A percentile compares a stretch with the other conserved stretches of the same genome.
Conservation (phyloP, 805 yeast species). For the Cyberlindnera misumaiensis region DNA sequence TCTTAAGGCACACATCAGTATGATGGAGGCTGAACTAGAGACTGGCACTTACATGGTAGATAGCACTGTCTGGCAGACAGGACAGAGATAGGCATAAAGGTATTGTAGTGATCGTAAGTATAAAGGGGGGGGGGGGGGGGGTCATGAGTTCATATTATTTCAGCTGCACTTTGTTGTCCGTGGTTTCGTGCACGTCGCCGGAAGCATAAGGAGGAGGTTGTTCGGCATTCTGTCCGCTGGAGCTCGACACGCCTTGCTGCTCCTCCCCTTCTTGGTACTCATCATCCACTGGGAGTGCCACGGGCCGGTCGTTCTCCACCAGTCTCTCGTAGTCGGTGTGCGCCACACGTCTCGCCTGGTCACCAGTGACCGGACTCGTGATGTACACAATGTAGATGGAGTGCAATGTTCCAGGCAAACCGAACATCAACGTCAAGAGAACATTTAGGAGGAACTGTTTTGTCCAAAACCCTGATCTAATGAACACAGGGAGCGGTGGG, state of each 20-base stretch:
- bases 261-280: neutral
- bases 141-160: neutral
- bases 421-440: constrained; percentile 63
- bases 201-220: constrained; percentile 19
- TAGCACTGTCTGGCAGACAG: too few species aligned
- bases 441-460: constrained; percentile 52
- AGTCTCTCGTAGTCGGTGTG: constrained; percentile 18
- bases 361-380: constrained; percentile 17
- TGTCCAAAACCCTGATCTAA: constrained; percentile 55
- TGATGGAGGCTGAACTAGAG: too few species aligned
- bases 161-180: constrained; percentile 22
- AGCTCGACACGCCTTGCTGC: neutral
- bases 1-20: too few species aligned
- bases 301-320: constrained; percentile 7
- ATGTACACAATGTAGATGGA: constrained; percentile 46
- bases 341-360: constrained; percentile 11
- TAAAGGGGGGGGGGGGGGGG: neutral
- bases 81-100: too few species aligned
- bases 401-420: constrained; percentile 68
- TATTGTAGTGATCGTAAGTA: neutral
- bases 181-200: constrained; percentile 1
- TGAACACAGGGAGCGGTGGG: constrained; percentile 71
- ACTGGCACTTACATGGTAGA: too few species aligned
- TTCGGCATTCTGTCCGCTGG: neutral
- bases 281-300: too few species aligned